Base-by-base conservation (phyloP, 352 stramenopile species). In the Globisporangium spiculum region DNA sequence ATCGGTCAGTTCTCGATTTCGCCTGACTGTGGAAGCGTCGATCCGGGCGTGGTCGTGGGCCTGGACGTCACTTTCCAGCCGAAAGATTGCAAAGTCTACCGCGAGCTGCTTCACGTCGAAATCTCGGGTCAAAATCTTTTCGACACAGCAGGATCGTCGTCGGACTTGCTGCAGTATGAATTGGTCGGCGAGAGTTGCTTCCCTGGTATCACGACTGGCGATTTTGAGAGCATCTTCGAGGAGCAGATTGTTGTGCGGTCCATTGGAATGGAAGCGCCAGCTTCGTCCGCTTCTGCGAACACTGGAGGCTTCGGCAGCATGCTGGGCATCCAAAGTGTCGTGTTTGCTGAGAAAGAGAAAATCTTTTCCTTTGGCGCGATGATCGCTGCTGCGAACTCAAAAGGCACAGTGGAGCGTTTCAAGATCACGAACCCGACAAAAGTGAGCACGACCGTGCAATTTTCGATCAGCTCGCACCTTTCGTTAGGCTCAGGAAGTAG, bases 401-500 rank as follows among this genome's bases (percentile, higher is more conserved):
- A 96, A 63, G 96, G 91, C 32, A 81, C 87, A 5, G 78, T 92
- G 18, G 95, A 98, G 70, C 79, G 95, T 2, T 98, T 98, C 68
- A 98, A 98, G 71, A 98, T 98, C 44, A 94, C 86, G 0, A 98
- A 98, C 70, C 90, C 90, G n/a, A 98, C 86, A 63, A 98, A 98
- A 81, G 93, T 98, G 44, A 86, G 77, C n/a, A 92, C 92, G 20
- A 88, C 71, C 2, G 89, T 98, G 1, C 80, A 87, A 27, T 98
- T 98, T 69, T 73, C 78, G 18, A 82, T 98, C 55, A 70, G 53
- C 2, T 52, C 71, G 27, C 63, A 65, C 26, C 3, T 58, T n/a
- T 44, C 44, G 14, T 41, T 41, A 20, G 16, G 32, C 6, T 34
- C 38, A 18, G 34, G 27, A 2, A 55, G 32, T 9, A 66, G 36